A percentile compares a stretch with the other conserved stretches of the same genome.
These are phyloP conservation scores for Botryotinia narcissicola DNA, from an alignment of 2,329 filamentous ascomycete genomes.

Conservation along the genomic window DNA sequence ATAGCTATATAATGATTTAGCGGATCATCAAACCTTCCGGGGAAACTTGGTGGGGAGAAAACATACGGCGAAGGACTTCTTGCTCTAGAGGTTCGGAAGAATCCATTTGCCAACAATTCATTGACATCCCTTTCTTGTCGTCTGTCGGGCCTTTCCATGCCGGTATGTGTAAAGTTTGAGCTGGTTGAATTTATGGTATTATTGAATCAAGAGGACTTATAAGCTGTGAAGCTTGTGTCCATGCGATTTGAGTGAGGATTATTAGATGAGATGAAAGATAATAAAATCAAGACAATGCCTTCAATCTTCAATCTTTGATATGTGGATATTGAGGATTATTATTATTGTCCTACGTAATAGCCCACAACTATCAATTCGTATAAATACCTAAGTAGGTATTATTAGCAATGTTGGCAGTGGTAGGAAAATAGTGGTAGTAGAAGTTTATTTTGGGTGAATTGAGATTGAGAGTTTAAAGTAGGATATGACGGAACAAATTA, in stretches of 20 bases:
- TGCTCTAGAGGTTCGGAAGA: slow-evolving; percentile 49
- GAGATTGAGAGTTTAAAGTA: slow-evolving; percentile 3
- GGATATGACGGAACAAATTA: slow-evolving; percentile 9
- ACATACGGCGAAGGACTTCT: slow-evolving; percentile 41
- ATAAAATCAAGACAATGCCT: not conserved
- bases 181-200: not conserved
- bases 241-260: not conserved
- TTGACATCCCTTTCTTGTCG: slow-evolving; percentile 27
- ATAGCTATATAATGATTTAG: slow-evolving; percentile 15
- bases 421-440: not conserved
- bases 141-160: slow-evolving; percentile 28
- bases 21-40: not conserved
- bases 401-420: not conserved
- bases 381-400: not conserved
- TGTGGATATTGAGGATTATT: not conserved
- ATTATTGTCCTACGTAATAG: not conserved
- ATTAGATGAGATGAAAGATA: not conserved
- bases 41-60: not conserved
- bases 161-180: not conserved
- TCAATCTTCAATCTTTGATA: not conserved
- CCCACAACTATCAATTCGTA: not conserved
- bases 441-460: not conserved
- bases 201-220: slow-evolving; percentile 1
- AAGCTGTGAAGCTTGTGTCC: not conserved
- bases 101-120: slow-evolving; percentile 47